A percentile compares a stretch with the other conserved stretches of the same genome.
These are phyloP conservation scores for Breynia disticha DNA, from an alignment of 441 rosid genomes.

Conservation along the genomic window DNA sequence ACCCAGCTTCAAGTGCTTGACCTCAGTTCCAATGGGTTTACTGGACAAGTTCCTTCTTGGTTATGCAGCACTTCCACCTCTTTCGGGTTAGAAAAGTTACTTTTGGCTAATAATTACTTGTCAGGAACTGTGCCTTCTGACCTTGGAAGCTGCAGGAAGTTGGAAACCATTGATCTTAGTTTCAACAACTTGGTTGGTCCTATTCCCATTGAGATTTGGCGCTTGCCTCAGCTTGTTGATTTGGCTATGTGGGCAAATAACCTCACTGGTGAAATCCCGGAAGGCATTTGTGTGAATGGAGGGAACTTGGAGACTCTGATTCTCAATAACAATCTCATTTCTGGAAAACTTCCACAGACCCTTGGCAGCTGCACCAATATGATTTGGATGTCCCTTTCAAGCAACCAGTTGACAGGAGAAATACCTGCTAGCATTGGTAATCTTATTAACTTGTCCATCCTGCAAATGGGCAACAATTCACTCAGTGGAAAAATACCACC, in stretches of 20 bases:
- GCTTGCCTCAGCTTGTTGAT: constrained; percentile 57
- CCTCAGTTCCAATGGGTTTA: constrained; percentile 66
- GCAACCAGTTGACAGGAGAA: constrained; percentile 62
- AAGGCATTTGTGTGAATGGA: constrained; percentile 59
- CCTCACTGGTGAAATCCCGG: constrained; percentile 70
- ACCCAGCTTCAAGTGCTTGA: constrained; percentile 65
- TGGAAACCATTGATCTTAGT: constrained; percentile 74
- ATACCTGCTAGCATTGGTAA: constrained; percentile 68
- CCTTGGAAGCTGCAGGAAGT: constrained; percentile 64
- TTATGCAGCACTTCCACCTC: constrained; percentile 43
- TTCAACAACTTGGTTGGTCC: constrained; percentile 66
- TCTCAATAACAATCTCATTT: constrained; percentile 76
- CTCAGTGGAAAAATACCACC: constrained; percentile 59
- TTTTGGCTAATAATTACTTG: constrained; percentile 57
- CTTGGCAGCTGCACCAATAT: constrained; percentile 67
- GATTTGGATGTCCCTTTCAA: constrained; percentile 86
- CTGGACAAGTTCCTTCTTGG: constrained; percentile 47
- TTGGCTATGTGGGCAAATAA: constrained; percentile 90
- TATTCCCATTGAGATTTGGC: constrained; percentile 64
- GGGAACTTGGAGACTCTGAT: constrained; percentile 78
- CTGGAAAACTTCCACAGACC: constrained; percentile 63
- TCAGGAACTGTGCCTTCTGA: constrained; percentile 56
- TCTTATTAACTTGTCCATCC: constrained; percentile 58
- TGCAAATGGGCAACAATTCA: constrained; percentile 86
- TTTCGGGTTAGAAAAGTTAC: constrained; percentile 48